phyloP scores from a whole-genome alignment of 2,329 filamentous ascomycete genomes.

The Pseudogymnoascus sp. region DNA sequence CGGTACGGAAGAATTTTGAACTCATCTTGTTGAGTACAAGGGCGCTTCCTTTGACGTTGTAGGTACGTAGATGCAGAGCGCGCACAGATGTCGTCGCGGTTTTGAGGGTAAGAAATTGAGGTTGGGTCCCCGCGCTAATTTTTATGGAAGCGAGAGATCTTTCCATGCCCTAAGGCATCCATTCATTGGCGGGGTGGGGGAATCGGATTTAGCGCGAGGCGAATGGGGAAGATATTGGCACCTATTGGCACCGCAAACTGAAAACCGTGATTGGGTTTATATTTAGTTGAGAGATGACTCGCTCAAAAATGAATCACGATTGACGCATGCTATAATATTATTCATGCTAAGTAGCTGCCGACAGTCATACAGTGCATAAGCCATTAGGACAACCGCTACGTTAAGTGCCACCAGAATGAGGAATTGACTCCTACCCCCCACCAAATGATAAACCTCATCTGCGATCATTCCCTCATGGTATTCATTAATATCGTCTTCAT shows the following conservation, averaged over 20 bases:
- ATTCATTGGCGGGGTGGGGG: slow-evolving; percentile 4
- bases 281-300: background rate
- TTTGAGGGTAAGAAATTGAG: slow-evolving; percentile 8
- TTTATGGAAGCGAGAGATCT: slow-evolving; percentile 9
- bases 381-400: background rate
- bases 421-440: background rate
- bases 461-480: slow-evolving; percentile 36
- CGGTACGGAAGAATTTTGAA: slow-evolving; percentile 9
- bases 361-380: background rate
- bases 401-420: background rate
- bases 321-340: background rate
- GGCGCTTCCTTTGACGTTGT: slow-evolving; percentile 9
- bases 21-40: slow-evolving; percentile 8
- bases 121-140: slow-evolving; percentile 9
- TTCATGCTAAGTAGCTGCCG: background rate
- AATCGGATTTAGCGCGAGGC: slow-evolving; percentile 1
- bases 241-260: background rate
- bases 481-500: slow-evolving; percentile 90
- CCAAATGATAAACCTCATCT: background rate
- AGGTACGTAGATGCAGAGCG: slow-evolving; percentile 7
- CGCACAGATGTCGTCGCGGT: slow-evolving; percentile 6
- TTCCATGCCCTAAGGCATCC: slow-evolving; percentile 9
- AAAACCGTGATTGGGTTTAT: background rate
- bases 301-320: background rate
- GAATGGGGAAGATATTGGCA: background rate